Conservation (phyloP, 2,329 filamentous ascomycete species). For the Onygenales sp. region DNA sequence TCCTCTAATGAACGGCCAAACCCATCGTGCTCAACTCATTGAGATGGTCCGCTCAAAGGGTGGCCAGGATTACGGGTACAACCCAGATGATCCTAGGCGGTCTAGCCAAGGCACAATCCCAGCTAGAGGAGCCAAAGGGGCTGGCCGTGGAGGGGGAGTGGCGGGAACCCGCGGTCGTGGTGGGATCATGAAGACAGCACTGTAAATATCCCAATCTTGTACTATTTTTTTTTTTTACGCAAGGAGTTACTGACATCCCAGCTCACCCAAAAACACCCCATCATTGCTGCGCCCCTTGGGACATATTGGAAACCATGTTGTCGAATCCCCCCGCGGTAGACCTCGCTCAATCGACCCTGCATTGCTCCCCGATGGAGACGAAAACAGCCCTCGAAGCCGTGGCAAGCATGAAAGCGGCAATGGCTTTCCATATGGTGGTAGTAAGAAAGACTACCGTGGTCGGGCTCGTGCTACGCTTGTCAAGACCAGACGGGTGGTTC, state of each 20-base stretch:
- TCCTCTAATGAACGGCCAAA: slow-evolving; percentile 28
- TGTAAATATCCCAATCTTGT: not conserved
- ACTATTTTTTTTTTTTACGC: not conserved
- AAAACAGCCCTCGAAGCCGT: not conserved
- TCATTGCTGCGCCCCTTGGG: not conserved
- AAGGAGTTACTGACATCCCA: not conserved
- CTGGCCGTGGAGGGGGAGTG: slow-evolving; percentile 19
- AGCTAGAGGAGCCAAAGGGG: slow-evolving; percentile 1
- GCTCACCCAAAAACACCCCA: not conserved
- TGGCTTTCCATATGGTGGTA: not conserved
- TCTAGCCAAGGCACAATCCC: not conserved
- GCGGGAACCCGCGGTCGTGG: slow-evolving; percentile 15
- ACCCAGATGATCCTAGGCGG: not conserved
- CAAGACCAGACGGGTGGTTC: slow-evolving; percentile 7
- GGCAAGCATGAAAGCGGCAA: not conserved
- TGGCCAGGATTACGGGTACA: slow-evolving; percentile 9
- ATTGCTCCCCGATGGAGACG: not conserved
- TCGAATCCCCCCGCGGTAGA: not conserved
- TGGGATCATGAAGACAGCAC: not conserved
- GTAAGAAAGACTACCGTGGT: not conserved
- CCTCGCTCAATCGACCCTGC: not conserved
- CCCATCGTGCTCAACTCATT: slow-evolving; percentile 24
- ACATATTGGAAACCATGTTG: not conserved
- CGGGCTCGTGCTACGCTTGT: slow-evolving; percentile 3
- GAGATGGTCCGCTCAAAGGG: slow-evolving; percentile 13